These are phyloP conservation scores for Mycena olivaceomarginata DNA, from an alignment of 768 basidiomycete species.

Conservation along the genomic window DNA sequence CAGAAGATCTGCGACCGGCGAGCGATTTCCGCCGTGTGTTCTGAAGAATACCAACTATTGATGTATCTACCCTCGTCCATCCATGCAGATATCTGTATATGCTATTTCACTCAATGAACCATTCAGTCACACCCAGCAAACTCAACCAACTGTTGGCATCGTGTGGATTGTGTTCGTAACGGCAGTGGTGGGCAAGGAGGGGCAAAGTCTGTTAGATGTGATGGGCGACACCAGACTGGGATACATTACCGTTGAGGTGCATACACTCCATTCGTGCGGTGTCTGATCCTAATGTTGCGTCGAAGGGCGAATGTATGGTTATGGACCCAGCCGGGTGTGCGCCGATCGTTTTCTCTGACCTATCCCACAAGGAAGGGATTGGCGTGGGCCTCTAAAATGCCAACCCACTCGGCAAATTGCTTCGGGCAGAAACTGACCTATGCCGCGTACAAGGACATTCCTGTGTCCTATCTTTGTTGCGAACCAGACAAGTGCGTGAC, in stretches of 20 bases:
- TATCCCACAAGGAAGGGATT: too few species aligned
- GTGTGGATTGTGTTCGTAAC: slow-evolving; percentile 15
- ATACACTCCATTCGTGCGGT: neutral
- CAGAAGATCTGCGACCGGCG: too few species aligned
- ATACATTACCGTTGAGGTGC: neutral
- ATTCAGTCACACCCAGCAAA: too few species aligned
- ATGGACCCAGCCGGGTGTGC: neutral
- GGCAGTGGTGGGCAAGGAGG: neutral
- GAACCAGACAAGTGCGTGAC: neutral
- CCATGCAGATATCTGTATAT: too few species aligned
- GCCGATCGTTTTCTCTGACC: neutral
- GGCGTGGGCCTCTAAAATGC: too few species aligned
- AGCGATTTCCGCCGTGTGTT: too few species aligned
- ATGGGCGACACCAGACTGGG: neutral
- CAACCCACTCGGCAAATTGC: neutral
- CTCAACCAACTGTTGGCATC: neutral
- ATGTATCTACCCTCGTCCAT: too few species aligned
- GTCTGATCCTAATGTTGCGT: too few species aligned
- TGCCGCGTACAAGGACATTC: slow-evolving; percentile 8
- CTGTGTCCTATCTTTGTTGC: neutral
- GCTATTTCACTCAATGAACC: too few species aligned
- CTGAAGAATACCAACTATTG: too few species aligned
- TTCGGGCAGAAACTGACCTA: slow-evolving; percentile 3
- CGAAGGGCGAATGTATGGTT: neutral
- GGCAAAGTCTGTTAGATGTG: neutral